A percentile compares a stretch with the other conserved stretches of the same genome.
Evolutionary conservation across 805 yeast genomes (phyloP).

Genomic region (Wickerhamiella sorbophila): DNA sequence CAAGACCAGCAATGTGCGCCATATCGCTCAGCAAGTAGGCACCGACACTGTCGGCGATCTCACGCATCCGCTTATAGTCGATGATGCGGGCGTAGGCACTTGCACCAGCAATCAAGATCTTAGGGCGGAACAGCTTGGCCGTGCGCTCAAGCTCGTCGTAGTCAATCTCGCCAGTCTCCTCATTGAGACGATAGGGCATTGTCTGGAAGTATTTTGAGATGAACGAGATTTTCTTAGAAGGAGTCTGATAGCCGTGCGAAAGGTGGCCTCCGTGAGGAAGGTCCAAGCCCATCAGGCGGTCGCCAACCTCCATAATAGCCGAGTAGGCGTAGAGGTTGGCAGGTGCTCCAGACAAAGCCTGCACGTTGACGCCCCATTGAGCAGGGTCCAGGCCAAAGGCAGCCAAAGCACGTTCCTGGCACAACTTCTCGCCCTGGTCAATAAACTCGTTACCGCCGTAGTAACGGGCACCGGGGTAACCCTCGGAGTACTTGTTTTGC

Average conservation of each 20-base stretch:
- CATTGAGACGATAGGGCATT: conserved; percentile 93
- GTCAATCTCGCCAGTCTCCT: conserved; percentile 86
- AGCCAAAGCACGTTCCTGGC: conserved; percentile 87
- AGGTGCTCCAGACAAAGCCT: conserved; percentile 92
- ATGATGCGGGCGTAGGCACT: conserved; percentile 95
- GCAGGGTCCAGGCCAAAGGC: conserved; percentile 71
- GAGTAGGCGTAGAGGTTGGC: conserved; percentile 95
- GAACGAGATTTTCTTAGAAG: conserved; percentile 81
- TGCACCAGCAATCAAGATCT: conserved; percentile 93
- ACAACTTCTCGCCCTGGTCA: conserved; percentile 80
- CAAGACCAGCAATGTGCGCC: conserved; percentile 96
- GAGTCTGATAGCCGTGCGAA: conserved; percentile 97
- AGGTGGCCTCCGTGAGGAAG: conserved; percentile 98
- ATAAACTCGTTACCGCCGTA: conserved; percentile 98
- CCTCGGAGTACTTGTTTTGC: conserved; percentile 98
- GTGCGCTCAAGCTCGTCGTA: conserved; percentile 88
- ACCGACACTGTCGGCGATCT: conserved; percentile 93
- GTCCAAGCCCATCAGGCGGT: conserved; percentile 94
- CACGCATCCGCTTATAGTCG: conserved; percentile 92
- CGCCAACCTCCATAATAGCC: conserved; percentile 89
- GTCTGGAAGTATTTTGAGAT: conserved; percentile 95
- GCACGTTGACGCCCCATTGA: conserved; percentile 97
- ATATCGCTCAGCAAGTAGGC: conserved; percentile 93
- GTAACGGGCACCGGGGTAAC: conserved; percentile 98
- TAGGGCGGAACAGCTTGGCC: conserved; percentile 87